A percentile compares a stretch with the other conserved stretches of the same genome.
These are phyloP conservation scores for Hypericum androsaemum DNA, from an alignment of 345 rosid species.

Conservation along the genomic window DNA sequence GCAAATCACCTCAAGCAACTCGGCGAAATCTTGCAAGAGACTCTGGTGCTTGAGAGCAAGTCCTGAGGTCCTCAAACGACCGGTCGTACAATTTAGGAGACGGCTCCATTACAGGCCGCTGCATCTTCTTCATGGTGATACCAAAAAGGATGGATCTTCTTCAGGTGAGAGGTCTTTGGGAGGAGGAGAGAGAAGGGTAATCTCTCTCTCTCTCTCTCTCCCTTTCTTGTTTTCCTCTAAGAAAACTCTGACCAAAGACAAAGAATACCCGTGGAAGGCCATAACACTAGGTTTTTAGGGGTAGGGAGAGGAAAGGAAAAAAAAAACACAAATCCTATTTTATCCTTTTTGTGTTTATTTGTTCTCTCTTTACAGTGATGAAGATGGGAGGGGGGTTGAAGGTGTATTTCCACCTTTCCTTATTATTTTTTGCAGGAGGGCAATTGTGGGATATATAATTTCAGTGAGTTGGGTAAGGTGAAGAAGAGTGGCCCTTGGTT, in stretches of 20 bases:
- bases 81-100: slow-evolving; percentile 13
- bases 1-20: slow-evolving; percentile 37
- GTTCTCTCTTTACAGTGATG: slow-evolving; percentile 5
- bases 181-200: slow-evolving; percentile 24
- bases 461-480: too few relatives aligned
- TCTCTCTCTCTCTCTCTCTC: slow-evolving; percentile 13
- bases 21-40: slow-evolving; percentile 49
- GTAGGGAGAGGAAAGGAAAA: not conserved
- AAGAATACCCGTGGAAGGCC: slow-evolving; percentile 69
- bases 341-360: slow-evolving; percentile 9
- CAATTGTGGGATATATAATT: too few relatives aligned
- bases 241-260: slow-evolving; percentile 61
- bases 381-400: slow-evolving; percentile 44
- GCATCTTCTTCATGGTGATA: slow-evolving; percentile 41
- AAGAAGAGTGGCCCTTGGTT: too few relatives aligned
- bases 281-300: slow-evolving; percentile 37
- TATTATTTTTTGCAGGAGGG: too few relatives aligned
- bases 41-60: slow-evolving; percentile 38
- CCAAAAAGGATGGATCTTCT: not conserved
- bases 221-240: slow-evolving; percentile 11
- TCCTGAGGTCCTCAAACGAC: slow-evolving; percentile 33
- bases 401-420: slow-evolving; percentile 1
- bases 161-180: not conserved
- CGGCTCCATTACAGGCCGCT: slow-evolving; percentile 17
- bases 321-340: slow-evolving; percentile 20